A percentile compares a stretch with the other conserved stretches of the same genome.
These are phyloP conservation scores for Clonostachys byssicola DNA, from an alignment of 2,329 filamentous ascomycete species.

Conservation along the genomic window DNA sequence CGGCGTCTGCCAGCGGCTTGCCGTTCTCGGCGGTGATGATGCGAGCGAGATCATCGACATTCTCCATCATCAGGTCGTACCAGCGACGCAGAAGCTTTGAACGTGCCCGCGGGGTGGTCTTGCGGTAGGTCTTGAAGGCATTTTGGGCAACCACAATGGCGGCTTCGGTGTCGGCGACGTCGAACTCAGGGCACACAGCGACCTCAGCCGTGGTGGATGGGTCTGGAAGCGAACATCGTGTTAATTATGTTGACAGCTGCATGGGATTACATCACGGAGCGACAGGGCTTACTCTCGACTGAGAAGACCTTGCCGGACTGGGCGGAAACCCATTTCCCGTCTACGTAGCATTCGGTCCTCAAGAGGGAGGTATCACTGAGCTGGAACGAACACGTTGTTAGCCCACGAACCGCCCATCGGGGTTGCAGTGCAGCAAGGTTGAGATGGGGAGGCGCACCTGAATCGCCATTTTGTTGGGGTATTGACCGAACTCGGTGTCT, in stretches of 20 bases:
- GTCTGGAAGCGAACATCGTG: conserved; percentile 35
- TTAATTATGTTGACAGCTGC: neutral
- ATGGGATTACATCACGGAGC: conserved; percentile 1
- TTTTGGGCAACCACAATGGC: conserved; percentile 67
- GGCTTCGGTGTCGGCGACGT: conserved; percentile 59
- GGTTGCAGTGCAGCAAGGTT: no score
- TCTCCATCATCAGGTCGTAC: conserved; percentile 64
- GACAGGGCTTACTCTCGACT: conserved; percentile 46
- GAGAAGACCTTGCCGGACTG: conserved; percentile 71
- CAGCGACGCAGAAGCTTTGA: conserved; percentile 58
- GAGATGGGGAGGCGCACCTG: no score
- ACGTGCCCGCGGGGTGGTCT: conserved; percentile 55
- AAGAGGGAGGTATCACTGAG: no score
- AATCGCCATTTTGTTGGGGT: no score
- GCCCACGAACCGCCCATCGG: no score
- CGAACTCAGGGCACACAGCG: conserved; percentile 70
- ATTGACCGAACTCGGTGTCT: no score
- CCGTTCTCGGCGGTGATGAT: conserved; percentile 71
- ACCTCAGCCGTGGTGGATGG: conserved; percentile 68
- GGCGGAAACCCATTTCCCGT: conserved; percentile 72
- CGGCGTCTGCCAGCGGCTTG: conserved; percentile 60
- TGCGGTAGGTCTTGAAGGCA: conserved; percentile 52
- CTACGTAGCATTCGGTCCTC: conserved; percentile 49
- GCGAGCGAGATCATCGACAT: conserved; percentile 61
- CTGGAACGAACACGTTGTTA: no score